These are phyloP conservation scores for Pleurotus cornucopiae DNA, from an alignment of 768 basidiomycete species.

Conservation along the genomic window DNA sequence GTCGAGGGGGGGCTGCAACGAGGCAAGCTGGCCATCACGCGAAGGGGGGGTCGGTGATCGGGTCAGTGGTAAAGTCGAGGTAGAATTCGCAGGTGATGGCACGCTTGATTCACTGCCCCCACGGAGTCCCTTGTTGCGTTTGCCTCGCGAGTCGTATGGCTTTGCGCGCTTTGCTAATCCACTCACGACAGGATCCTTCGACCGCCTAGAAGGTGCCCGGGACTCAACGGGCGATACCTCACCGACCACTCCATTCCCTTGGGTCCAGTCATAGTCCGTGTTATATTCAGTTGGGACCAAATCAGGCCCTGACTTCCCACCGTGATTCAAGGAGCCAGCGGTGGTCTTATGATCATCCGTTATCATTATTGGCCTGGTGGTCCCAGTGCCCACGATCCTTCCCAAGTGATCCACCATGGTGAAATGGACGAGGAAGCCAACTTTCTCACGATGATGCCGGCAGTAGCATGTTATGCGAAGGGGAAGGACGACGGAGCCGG, in stretches of 20 bases:
- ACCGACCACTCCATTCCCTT: conserved; percentile 21
- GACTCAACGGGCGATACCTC: conserved; percentile 27
- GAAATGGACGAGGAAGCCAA: conserved; percentile 90
- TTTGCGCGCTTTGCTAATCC: conserved; percentile 59
- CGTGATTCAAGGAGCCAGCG: background rate
- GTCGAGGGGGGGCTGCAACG: conserved; percentile 25
- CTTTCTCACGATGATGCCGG: conserved; percentile 95
- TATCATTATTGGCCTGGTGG: conserved; percentile 92
- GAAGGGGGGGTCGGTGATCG: conserved; percentile 41
- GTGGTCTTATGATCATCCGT: conserved; percentile 97
- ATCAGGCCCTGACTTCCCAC: conserved; percentile 1
- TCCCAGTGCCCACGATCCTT: conserved; percentile 75
- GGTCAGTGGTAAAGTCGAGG: conserved; percentile 38
- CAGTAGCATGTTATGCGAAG: conserved; percentile 98
- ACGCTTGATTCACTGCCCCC: conserved; percentile 53
- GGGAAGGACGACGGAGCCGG: conserved; percentile 85
- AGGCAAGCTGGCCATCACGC: conserved; percentile 1
- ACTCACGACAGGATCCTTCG: conserved; percentile 34
- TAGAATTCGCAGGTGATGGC: conserved; percentile 43
- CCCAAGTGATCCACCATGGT: conserved; percentile 79
- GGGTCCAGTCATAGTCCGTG: conserved; percentile 49
- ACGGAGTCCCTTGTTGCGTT: conserved; percentile 39
- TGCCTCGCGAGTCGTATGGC: conserved; percentile 56
- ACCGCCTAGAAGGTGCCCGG: conserved; percentile 44
- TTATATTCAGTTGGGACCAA: conserved; percentile 4